Base-by-base conservation (phyloP, 208 protist genomes). In the Trypanosoma rangeli region DNA sequence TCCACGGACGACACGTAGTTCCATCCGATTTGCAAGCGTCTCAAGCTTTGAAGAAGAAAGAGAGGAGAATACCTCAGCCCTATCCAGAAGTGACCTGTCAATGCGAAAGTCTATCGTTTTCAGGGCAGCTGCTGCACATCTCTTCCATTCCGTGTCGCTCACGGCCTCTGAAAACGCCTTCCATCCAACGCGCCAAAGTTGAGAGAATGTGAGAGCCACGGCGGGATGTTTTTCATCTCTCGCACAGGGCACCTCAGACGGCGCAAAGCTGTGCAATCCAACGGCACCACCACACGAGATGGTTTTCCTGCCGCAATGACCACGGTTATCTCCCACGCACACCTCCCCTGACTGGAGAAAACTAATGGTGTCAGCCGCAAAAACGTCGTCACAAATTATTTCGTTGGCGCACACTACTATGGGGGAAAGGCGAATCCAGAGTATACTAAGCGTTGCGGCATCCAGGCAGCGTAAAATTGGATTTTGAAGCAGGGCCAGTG, bases 291-390 rank as follows among this genome's bases (percentile, higher is more conserved):
- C 77, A 50, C 48, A n/a, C 8, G n/a, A 63, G n/a, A 42, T 20
- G 33, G 69, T 29, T 42, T 37, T 26, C 44, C 69, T 57, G 16
- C 16, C 9, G n/a, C 29, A 12, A 49, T 37, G 33, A 57, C 10
- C 59, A 22, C n/a, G 46, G 24, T 29, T 44, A 5, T 12, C 16
- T 28, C 31, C 24, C 29, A 74, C 56, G 33, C 16, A 28, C 22
- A 92, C 77, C 28, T 56, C 69, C 12, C 89, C 89, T n/a, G 68
- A 68, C 10, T 63, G 46, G 33, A 94, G 71, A 57, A 94, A 86
- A 64, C 75, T 88, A 10, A 94, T 56, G 16, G 42, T 75, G 37
- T 90, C 79, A 18, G 89, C 76, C 4, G 53, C 72, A 42, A 85
- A 87, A n/a, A 89, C 70, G 57, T 94, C 75, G 24, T n/a, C 54